phyloP scores from a whole-genome alignment of 2,329 filamentous ascomycete genomes.

The Paradendryphiella salina region DNA sequence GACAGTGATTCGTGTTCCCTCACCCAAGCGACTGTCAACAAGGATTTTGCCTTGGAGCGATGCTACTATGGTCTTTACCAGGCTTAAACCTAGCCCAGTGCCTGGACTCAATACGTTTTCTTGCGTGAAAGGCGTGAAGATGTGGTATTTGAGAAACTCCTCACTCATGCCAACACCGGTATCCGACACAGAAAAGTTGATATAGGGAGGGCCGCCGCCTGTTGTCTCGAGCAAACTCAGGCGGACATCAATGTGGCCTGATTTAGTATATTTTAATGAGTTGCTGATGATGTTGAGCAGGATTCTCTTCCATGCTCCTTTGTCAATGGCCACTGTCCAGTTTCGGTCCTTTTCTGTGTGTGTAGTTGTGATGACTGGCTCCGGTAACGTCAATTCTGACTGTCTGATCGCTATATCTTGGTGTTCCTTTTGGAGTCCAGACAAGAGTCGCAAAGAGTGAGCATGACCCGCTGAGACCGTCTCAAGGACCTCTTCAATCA shows the following conservation, averaged over 20 bases:
- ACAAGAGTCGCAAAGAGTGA: constrained; percentile 3
- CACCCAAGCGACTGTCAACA: constrained; percentile 16
- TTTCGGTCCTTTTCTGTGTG: constrained; percentile 4
- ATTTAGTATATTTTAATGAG: constrained; percentile 27
- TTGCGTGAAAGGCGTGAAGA: constrained; percentile 31
- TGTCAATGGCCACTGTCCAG: constrained; percentile 11
- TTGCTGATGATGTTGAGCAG: constrained; percentile 31
- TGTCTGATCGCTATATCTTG: neutral
- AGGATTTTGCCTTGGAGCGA: constrained; percentile 26
- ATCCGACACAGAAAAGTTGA: constrained; percentile 39
- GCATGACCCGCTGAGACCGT: constrained; percentile 11
- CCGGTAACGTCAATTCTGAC: neutral
- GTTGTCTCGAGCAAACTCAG: constrained; percentile 7
- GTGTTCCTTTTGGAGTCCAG: constrained; percentile 3
- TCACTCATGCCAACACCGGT: constrained; percentile 30
- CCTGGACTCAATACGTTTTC: constrained; percentile 25
- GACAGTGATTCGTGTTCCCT: constrained; percentile 16
- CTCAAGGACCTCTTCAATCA: constrained; percentile 13
- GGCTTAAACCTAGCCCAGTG: constrained; percentile 29
- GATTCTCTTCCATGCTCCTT: constrained; percentile 23
- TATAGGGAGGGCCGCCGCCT: constrained; percentile 7
- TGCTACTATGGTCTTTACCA: constrained; percentile 26
- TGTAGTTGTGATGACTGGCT: constrained; percentile 9
- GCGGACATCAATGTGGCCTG: constrained; percentile 19
- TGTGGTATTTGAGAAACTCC: constrained; percentile 23